Conservation (phyloP, 148 eudicot species). For the Fagopyrum esculentum region DNA sequence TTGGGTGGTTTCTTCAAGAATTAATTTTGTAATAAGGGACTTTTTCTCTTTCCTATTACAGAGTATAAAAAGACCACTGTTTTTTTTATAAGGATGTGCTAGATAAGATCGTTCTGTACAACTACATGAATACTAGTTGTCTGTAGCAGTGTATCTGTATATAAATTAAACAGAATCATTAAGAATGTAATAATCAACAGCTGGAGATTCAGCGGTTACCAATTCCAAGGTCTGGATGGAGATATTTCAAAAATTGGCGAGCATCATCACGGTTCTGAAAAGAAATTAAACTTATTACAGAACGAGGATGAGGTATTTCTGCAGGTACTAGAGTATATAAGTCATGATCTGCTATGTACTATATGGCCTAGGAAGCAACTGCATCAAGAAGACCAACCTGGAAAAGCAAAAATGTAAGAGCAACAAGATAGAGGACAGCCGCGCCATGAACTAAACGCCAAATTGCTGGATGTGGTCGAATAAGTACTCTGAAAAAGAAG, state of each 20-base stretch:
- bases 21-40: background rate
- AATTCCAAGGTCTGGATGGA: conserved; percentile 89
- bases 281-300: conserved; percentile 7
- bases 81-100: background rate
- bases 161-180: background rate
- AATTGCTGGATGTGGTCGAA: conserved; percentile 95
- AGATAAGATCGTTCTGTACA: background rate
- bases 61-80: background rate
- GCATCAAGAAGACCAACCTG: conserved; percentile 43
- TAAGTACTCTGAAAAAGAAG: conserved; percentile 56
- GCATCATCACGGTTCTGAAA: conserved; percentile 93
- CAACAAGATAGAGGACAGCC: conserved; percentile 94
- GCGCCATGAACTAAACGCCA: conserved; percentile 98
- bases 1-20: background rate
- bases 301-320: background rate
- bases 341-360: no score
- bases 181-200: conserved; percentile 6
- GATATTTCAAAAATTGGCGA: conserved; percentile 85
- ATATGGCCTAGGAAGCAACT: background rate
- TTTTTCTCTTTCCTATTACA: background rate
- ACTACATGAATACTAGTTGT: background rate
- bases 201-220: conserved; percentile 37
- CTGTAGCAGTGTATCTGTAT: background rate
- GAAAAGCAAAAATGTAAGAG: conserved; percentile 88
- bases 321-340: no score